Conservation (phyloP, 352 stramenopile species). For the Phytophthora constricta region DNA sequence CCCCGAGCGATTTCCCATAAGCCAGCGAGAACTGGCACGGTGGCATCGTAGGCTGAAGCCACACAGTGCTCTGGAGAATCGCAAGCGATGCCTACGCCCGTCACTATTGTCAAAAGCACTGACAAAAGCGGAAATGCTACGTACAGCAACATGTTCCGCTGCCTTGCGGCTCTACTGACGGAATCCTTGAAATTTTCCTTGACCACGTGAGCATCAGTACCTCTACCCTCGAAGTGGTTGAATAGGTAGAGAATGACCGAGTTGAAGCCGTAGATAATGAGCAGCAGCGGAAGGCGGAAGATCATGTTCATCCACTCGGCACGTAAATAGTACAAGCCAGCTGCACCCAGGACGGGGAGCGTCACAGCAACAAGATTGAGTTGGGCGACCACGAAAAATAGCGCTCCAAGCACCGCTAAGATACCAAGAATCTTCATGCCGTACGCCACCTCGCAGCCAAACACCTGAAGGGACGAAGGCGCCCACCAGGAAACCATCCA, state of each 20-base stretch:
- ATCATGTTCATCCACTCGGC: slow-evolving; percentile 87
- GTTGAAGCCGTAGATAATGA: slow-evolving; percentile 82
- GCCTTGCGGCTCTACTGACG: slow-evolving; percentile 35
- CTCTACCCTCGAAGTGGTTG: slow-evolving; percentile 42
- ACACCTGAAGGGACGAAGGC: slow-evolving; percentile 60
- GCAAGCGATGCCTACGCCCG: slow-evolving; percentile 77
- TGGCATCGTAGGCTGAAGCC: slow-evolving; percentile 42
- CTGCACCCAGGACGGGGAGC: slow-evolving; percentile 50
- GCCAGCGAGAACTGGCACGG: slow-evolving; percentile 35
- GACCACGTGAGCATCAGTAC: slow-evolving; percentile 21
- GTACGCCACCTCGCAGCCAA: slow-evolving; percentile 76
- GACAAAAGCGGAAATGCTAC: slow-evolving; percentile 70
- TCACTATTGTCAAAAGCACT: slow-evolving; percentile 59
- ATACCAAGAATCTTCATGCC: slow-evolving; percentile 64
- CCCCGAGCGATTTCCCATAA: slow-evolving; percentile 46
- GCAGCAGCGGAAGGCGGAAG: slow-evolving; percentile 65
- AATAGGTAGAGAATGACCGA: slow-evolving; percentile 59
- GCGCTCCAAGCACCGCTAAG: slow-evolving; percentile 46
- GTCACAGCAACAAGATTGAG: slow-evolving; percentile 69
- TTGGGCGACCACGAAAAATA: slow-evolving; percentile 69
- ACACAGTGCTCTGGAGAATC: slow-evolving; percentile 71
- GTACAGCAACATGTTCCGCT: slow-evolving; percentile 54
- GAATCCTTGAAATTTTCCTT: slow-evolving; percentile 29
- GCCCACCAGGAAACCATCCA: slow-evolving; percentile 69
- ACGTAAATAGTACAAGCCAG: slow-evolving; percentile 68